These are phyloP conservation scores for Musa balbisiana DNA, from an alignment of 202 grass and related monocot species.

Conservation along the genomic window DNA sequence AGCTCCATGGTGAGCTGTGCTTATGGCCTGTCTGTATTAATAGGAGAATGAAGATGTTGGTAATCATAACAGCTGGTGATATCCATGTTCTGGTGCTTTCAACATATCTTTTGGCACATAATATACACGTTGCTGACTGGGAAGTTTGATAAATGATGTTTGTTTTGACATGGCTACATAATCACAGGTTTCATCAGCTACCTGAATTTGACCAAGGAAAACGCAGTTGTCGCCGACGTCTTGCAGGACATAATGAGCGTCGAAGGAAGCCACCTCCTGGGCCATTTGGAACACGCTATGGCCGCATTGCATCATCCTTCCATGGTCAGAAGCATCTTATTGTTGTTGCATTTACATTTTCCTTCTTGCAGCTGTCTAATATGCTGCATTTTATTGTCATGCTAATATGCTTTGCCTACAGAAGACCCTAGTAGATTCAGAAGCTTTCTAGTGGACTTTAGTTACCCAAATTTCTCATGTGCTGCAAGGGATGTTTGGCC, in stretches of 20 bases:
- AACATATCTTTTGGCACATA: no score
- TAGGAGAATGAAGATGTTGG: no score
- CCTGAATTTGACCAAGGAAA: slow-evolving; percentile 85
- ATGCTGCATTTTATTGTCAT: background rate
- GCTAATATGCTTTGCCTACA: slow-evolving; percentile 3
- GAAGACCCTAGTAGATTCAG: slow-evolving; percentile 57
- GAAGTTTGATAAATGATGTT: no score
- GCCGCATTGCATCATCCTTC: slow-evolving; percentile 43
- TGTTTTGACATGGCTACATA: background rate
- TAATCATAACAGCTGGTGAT: no score
- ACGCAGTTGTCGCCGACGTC: slow-evolving; percentile 71
- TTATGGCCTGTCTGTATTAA: no score
- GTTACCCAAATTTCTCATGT: slow-evolving; percentile 47
- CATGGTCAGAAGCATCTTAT: slow-evolving; percentile 35
- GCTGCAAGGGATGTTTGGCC: slow-evolving; percentile 53
- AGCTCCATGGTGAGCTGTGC: no score
- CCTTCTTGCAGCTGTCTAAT: slow-evolving; percentile 8
- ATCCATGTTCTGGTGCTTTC: no score
- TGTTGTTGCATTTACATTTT: background rate
- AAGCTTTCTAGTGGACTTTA: slow-evolving; percentile 75
- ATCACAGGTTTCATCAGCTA: slow-evolving; percentile 73
- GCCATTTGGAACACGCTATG: slow-evolving; percentile 46
- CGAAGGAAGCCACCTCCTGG: slow-evolving; percentile 58
- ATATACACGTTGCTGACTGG: no score
- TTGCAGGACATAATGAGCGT: slow-evolving; percentile 75